A percentile compares a stretch with the other conserved stretches of the same genome.
phyloP scores from a whole-genome alignment of 139 green algal species.

The Microglena sp. region DNA sequence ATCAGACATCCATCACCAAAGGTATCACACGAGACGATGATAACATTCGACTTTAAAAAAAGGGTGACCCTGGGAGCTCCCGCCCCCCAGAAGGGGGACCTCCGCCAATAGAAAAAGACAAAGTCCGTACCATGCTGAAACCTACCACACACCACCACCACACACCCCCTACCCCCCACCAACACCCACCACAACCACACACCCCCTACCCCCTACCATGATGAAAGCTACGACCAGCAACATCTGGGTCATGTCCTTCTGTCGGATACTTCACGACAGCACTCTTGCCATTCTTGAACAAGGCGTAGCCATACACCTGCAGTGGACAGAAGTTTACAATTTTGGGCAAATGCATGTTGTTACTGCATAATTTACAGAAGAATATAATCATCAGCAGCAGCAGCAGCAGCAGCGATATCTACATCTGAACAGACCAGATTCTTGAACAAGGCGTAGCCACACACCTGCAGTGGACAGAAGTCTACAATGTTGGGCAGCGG shows the following conservation, averaged over 20 bases:
- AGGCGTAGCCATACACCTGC: slow-evolving; percentile 87
- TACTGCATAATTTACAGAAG: neutral
- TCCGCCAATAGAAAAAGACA: no score
- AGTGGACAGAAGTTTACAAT: neutral
- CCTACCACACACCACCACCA: no score
- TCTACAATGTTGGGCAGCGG: no score
- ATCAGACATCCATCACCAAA: no score
- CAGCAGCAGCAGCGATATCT: neutral
- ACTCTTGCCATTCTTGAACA: slow-evolving; percentile 82
- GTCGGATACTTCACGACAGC: slow-evolving; percentile 76
- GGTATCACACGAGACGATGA: no score
- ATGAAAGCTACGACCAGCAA: slow-evolving; percentile 90
- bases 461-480: slow-evolving; percentile 47
- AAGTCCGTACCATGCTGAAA: no score
- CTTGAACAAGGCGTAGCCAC: slow-evolving; percentile 94
- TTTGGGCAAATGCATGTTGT: neutral
- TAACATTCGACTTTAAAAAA: no score
- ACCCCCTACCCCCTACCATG: slow-evolving; percentile 60
- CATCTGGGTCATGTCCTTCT: slow-evolving; percentile 53
- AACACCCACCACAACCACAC: neutral
- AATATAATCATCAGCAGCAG: no score
- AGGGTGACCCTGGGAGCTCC: no score
- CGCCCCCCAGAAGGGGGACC: no score
- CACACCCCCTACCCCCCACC: no score
- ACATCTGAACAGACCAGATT: no score